Evolutionary conservation across 2,329 filamentous ascomycete species (phyloP).

Genomic region (Apiospora pterosperma): DNA sequence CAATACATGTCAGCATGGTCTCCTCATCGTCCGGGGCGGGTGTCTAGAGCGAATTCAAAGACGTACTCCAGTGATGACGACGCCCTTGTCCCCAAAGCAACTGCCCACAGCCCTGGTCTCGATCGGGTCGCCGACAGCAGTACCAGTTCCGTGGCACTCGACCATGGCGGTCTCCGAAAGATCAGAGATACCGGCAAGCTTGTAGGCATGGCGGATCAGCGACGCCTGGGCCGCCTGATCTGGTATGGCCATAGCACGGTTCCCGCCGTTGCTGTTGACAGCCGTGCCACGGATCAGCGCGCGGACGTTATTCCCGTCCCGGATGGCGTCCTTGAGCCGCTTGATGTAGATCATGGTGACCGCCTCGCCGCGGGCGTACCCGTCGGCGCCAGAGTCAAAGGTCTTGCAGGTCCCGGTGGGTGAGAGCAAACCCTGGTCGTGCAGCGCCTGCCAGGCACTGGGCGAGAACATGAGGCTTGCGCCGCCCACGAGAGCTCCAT

Average conservation of each 20-base stretch:
- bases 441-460: no score
- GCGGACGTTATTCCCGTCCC: constrained; percentile 17
- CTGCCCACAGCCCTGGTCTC: no score
- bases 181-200: no score
- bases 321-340: constrained; percentile 15
- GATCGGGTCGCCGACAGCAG: no score
- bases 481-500: constrained; percentile 6
- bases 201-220: constrained; percentile 15
- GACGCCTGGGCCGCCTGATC: constrained; percentile 14
- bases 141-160: no score
- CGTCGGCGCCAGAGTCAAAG: constrained; percentile 24
- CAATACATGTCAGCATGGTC: no score
- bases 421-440: constrained; percentile 30
- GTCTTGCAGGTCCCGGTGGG: constrained; percentile 26
- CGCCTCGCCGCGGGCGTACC: constrained; percentile 20
- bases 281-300: constrained; percentile 19
- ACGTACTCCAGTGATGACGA: no score
- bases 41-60: no score
- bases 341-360: constrained; percentile 16
- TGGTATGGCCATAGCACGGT: constrained; percentile 19
- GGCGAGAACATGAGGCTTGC: constrained; percentile 10
- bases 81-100: no score
- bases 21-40: no score
- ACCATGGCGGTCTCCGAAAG: no score
- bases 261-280: constrained; percentile 20